These are phyloP conservation scores for Pythium rishiriense DNA, from an alignment of 352 stramenopile genomes.

Conservation along the genomic window DNA sequence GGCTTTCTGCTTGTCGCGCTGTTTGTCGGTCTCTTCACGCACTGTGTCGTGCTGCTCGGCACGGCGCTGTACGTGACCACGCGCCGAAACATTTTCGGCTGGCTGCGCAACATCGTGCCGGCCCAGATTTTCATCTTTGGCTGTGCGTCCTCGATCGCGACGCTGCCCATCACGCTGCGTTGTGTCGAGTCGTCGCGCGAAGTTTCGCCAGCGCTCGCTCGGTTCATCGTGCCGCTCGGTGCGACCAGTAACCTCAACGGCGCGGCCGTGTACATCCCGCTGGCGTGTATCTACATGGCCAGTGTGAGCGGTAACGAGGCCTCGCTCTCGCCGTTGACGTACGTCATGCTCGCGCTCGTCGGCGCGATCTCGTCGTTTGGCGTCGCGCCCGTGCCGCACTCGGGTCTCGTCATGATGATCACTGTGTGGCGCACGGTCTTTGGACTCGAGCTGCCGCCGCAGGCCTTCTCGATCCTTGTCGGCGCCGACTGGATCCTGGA, in stretches of 20 bases:
- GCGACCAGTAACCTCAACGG: slow-evolving; percentile 75
- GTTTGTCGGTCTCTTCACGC: slow-evolving; percentile 39
- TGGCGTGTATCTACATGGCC: slow-evolving; percentile 74
- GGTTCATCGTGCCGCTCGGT: slow-evolving; percentile 66
- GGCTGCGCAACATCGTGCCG: slow-evolving; percentile 63
- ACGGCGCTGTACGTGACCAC: slow-evolving; percentile 57
- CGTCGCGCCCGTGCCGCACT: slow-evolving; percentile 69
- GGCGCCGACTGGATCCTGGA: slow-evolving; percentile 74
- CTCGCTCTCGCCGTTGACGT: slow-evolving; percentile 51
- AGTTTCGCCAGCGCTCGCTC: slow-evolving; percentile 53
- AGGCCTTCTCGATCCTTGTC: slow-evolving; percentile 66
- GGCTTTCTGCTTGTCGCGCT: slow-evolving; percentile 50
- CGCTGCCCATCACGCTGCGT: slow-evolving; percentile 71
- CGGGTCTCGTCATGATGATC: slow-evolving; percentile 74
- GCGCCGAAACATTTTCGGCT: slow-evolving; percentile 59
- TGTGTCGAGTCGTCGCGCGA: slow-evolving; percentile 66
- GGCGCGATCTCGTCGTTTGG: slow-evolving; percentile 66
- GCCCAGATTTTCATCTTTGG: slow-evolving; percentile 77
- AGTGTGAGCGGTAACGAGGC: slow-evolving; percentile 56
- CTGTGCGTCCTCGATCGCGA: slow-evolving; percentile 79
- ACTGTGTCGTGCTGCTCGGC: slow-evolving; percentile 60
- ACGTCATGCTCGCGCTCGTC: slow-evolving; percentile 63
- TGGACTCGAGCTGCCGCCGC: slow-evolving; percentile 39
- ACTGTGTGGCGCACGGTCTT: slow-evolving; percentile 80
- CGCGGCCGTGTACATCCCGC: slow-evolving; percentile 69